Evolutionary conservation across 2,329 filamentous ascomycete genomes (phyloP).

Genomic region (Davidsoniella australis): DNA sequence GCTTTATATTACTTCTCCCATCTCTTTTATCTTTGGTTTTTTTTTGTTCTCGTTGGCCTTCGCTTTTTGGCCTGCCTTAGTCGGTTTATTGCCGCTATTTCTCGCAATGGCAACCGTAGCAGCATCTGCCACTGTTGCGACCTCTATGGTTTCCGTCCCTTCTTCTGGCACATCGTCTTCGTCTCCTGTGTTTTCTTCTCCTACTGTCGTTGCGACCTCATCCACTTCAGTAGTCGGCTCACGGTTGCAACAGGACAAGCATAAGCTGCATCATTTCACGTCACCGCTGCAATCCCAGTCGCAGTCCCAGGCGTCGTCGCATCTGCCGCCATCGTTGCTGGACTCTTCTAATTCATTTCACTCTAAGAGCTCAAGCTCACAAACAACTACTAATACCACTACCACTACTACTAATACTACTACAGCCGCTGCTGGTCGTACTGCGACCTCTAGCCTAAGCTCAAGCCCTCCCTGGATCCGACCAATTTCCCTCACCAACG

Average conservation of each 20-base stretch:
- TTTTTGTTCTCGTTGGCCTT: too few relatives aligned
- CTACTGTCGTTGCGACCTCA: not conserved
- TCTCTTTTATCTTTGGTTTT: too few relatives aligned
- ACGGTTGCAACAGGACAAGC: constrained; percentile 3
- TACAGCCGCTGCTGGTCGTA: not conserved
- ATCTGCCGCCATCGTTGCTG: too few relatives aligned
- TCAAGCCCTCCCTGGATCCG: constrained; percentile 10
- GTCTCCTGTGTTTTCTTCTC: not conserved
- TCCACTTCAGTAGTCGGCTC: not conserved
- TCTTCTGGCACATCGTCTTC: constrained; percentile 1
- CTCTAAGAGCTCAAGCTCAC: too few relatives aligned
- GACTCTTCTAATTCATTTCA: too few relatives aligned
- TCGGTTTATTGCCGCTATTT: too few relatives aligned
- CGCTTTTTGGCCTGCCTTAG: too few relatives aligned
- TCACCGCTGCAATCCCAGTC: not conserved
- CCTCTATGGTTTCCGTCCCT: constrained; percentile 8
- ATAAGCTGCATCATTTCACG: not conserved
- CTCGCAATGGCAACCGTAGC: too few relatives aligned
- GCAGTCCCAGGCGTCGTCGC: not conserved
- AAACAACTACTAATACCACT: not conserved
- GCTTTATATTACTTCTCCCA: too few relatives aligned
- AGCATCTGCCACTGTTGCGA: too few relatives aligned
- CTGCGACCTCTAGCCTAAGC: not conserved
- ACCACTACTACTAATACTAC: not conserved
- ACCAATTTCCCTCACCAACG: constrained; percentile 10